phyloP scores from a whole-genome alignment of 352 stramenopile species.

The Globisporangium splendens region DNA sequence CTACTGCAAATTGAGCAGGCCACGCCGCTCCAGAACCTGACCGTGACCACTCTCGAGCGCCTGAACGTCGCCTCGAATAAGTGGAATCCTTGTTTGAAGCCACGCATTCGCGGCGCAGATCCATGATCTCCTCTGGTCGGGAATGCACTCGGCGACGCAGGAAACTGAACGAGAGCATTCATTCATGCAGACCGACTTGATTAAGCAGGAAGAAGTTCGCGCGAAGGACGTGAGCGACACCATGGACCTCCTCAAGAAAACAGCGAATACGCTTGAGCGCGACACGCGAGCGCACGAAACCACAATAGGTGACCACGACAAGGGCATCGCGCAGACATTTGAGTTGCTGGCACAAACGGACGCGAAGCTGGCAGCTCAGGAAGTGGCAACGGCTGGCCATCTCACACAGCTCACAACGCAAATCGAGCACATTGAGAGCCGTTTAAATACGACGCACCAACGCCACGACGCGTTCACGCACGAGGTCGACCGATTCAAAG shows the following conservation, averaged over 20 bases:
- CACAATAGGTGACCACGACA: conserved; percentile 21
- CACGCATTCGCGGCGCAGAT: conserved; percentile 42
- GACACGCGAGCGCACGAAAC: conserved; percentile 19
- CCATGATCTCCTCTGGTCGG: conserved; percentile 53
- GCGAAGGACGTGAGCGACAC: conserved; percentile 27
- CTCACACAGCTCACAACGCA: conserved; percentile 20
- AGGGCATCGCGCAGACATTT: conserved; percentile 31
- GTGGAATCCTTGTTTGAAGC: conserved; percentile 51
- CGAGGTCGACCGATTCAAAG: conserved; percentile 17
- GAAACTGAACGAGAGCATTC: conserved; percentile 34
- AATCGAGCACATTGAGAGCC: conserved; percentile 21
- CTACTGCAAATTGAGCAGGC: conserved; percentile 28
- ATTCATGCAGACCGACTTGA: conserved; percentile 45
- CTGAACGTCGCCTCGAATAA: conserved; percentile 48
- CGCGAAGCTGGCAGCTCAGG: conserved; percentile 21
- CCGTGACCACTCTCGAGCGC: conserved; percentile 26
- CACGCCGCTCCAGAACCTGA: conserved; percentile 33
- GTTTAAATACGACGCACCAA: conserved; percentile 13
- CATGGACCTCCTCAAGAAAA: conserved; percentile 26
- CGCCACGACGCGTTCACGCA: conserved; percentile 23
- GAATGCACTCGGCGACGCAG: conserved; percentile 28
- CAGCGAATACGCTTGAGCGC: conserved; percentile 14
- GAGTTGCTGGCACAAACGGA: conserved; percentile 21
- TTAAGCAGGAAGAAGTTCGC: conserved; percentile 40
- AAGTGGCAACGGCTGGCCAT: conserved; percentile 16